A percentile compares a stretch with the other conserved stretches of the same genome.
Evolutionary conservation across 1,284 basidiomycete genomes (phyloP).

Genomic region (Rugosomyces carneus): DNA sequence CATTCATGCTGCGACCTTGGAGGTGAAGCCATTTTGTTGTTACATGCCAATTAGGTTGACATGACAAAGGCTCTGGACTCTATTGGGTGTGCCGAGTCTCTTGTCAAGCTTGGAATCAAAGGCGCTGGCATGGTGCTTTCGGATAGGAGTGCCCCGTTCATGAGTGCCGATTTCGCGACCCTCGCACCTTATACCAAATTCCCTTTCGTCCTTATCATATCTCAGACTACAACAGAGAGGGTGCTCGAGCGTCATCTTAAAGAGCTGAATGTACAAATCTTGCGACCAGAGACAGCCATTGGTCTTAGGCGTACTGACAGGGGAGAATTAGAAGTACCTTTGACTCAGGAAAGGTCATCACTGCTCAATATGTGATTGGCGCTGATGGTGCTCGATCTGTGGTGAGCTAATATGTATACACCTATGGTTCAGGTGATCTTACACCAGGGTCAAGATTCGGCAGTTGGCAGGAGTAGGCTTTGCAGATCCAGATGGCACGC

Average conservation of each 20-base stretch:
- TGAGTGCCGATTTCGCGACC: conserved; percentile 27
- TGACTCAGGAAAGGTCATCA: conserved; percentile 41
- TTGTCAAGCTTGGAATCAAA: conserved; percentile 37
- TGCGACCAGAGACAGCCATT: conserved; percentile 32
- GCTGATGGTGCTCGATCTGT: conserved; percentile 52
- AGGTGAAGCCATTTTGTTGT: conserved; percentile 15
- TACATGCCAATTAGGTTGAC: background rate
- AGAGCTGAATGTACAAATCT: conserved; percentile 27
- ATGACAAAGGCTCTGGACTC: conserved; percentile 37
- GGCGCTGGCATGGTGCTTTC: conserved; percentile 21
- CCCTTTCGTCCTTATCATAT: conserved; percentile 38
- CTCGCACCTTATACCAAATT: conserved; percentile 36
- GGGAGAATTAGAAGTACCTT: conserved; percentile 37
- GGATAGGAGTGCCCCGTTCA: conserved; percentile 25
- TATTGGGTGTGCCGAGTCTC: conserved; percentile 35
- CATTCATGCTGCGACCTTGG: conserved; percentile 41
- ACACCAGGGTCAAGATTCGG: conserved; percentile 23
- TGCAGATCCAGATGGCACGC: conserved; percentile 27
- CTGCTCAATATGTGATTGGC: conserved; percentile 44
- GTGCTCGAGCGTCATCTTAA: conserved; percentile 32
- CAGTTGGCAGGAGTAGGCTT: conserved; percentile 28
- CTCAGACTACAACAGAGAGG: conserved; percentile 44
- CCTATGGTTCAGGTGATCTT: background rate
- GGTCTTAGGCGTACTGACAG: conserved; percentile 24
- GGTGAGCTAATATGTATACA: conserved; percentile 27